These are phyloP conservation scores for Pyrenopolyporus hunteri DNA, from an alignment of 495 filamentous ascomycete species.

Conservation along the genomic window DNA sequence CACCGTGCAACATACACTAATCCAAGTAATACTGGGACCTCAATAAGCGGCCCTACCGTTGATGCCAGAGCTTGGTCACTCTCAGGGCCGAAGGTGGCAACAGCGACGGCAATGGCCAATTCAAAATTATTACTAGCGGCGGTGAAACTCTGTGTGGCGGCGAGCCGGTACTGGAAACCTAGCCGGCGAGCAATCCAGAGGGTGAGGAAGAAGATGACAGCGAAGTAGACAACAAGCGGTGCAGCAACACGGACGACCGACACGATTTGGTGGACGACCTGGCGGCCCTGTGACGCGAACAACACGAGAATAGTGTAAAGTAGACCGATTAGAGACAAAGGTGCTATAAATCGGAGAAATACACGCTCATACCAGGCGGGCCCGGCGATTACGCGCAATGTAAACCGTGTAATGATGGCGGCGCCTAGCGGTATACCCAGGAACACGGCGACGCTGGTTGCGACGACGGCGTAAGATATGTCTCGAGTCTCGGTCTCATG, in stretches of 20 bases:
- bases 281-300: constrained; percentile 79
- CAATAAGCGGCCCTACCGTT: constrained; percentile 89
- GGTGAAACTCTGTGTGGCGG: constrained; percentile 86
- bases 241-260: constrained; percentile 80
- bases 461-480: constrained; percentile 74
- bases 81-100: constrained; percentile 79
- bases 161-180: constrained; percentile 77
- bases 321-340: constrained; percentile 82
- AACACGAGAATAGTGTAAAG: constrained; percentile 86
- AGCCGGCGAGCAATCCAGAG: constrained; percentile 60
- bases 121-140: constrained; percentile 97
- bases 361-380: constrained; percentile 67
- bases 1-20: constrained; percentile 80
- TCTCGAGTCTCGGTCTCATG: constrained; percentile 43
- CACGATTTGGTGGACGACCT: constrained; percentile 84
- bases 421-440: constrained; percentile 84
- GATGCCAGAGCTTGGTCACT: constrained; percentile 88
- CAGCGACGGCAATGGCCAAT: constrained; percentile 88
- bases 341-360: constrained; percentile 72
- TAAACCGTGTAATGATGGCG: constrained; percentile 75
- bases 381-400: constrained; percentile 60
- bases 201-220: constrained; percentile 72
- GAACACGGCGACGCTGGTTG: constrained; percentile 81
- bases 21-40: constrained; percentile 83
- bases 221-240: constrained; percentile 81